phyloP scores from a whole-genome alignment of 1,139 yeast species.

The Pichia sp. region DNA sequence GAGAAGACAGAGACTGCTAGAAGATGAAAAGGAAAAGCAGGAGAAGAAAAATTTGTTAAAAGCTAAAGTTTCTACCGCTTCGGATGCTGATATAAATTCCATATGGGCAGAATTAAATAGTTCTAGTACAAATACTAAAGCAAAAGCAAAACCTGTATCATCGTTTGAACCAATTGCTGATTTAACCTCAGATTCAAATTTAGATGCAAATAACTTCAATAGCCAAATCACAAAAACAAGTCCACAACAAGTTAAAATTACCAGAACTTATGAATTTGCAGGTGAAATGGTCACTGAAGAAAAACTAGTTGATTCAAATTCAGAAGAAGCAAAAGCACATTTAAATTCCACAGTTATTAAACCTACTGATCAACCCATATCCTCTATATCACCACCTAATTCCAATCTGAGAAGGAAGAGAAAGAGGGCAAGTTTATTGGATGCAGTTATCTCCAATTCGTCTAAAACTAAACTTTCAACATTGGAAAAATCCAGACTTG shows the following conservation, averaged over 20 bases:
- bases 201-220: neutral
- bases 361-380: constrained; percentile 8
- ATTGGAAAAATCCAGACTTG: constrained; percentile 83
- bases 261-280: constrained; percentile 80
- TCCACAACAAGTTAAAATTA: constrained; percentile 47
- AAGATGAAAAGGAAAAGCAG: constrained; percentile 31
- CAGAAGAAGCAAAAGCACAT: constrained; percentile 86
- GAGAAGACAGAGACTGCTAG: constrained; percentile 45
- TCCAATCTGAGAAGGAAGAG: constrained; percentile 35
- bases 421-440: constrained; percentile 73
- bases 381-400: neutral
- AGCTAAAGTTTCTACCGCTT: constrained; percentile 5
- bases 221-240: neutral
- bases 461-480: constrained; percentile 74
- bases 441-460: constrained; percentile 56
- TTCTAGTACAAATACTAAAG: neutral
- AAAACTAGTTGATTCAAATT: constrained; percentile 64
- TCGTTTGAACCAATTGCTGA: neutral
- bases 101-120: constrained; percentile 48
- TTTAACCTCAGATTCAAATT: no score
- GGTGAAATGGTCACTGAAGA: constrained; percentile 76
- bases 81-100: constrained; percentile 40
- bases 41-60: constrained; percentile 15
- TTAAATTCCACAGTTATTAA: constrained; percentile 39
- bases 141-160: neutral